Evolutionary conservation across 2,329 filamentous ascomycete genomes (phyloP), one percentile per base, ranked within the genome.

Genomic region (Rhinocladiella similis): DNA sequence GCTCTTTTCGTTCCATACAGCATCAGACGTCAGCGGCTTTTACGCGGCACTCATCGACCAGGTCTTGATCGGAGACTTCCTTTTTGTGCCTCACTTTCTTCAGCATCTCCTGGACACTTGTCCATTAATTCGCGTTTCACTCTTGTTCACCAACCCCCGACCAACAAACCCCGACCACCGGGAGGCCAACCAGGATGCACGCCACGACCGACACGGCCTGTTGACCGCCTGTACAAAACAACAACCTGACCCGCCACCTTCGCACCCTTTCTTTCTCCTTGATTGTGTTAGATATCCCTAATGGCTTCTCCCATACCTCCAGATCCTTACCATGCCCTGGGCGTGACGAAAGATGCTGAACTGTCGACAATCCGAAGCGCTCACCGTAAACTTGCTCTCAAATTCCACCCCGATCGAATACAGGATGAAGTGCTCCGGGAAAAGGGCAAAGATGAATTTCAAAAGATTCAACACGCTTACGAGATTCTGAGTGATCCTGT

Each of bases 401-500:
- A 89, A 72, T 92, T 88, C 69, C 92, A 97, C 66, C 92, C 92
- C 33, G 92, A 97, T 79, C 96, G 96, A 76, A 84, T 96, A 61
- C 87, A 91, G 64, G 85, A 96, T 67, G 85, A 87, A 51, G 78
- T 84, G 14, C 78, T 89, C 67, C 95, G 94, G 74, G 84, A 85
- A 57, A 77, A 84, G 65, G 95, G 92, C 72, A 85, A 89, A 66
- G 87, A 91, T 65, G 87, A 96, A 73, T 99, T 97, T 68, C 91
- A 97, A 73, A 86, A 85, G 70, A 90, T 97, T 33, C 92, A 97
- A 72, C 85, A 92, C 66, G 92, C 94, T 49, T 99, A 96, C 74
- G 94, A 97, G 73, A 80, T 94, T 27, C 83, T 99, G 59, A 89
- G 85, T 67, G 87, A 97, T 69, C 88, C 93, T 25, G 79, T 77